Base-by-base conservation (phyloP, 2,329 filamentous ascomycete species). In the Botryotinia globosa region DNA sequence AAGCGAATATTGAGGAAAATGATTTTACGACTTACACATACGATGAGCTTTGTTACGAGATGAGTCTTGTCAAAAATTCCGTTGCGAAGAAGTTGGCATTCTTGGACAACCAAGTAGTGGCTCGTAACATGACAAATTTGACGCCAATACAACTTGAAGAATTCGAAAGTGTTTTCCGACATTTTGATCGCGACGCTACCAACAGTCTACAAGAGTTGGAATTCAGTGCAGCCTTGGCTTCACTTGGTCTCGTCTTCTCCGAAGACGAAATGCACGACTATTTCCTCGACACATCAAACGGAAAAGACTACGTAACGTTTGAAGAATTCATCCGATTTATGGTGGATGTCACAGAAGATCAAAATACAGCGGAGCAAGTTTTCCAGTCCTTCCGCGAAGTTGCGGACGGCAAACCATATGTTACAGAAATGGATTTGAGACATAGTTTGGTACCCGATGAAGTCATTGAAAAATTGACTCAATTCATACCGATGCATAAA, bases 1-100 rank as follows among this genome's bases (percentile, higher is more conserved):
- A 98, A 84, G 96, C 96, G 75, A 98, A 99, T 81, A 98, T 99
- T 76, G 96, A 99, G 82, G 96, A 99, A 80, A 99, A 99, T 82
- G 96, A 99, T 84, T 98, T 96, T 82, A 99, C 96, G n/a, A 98
- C 95, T 14, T 98, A 98, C 83, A 97, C 95, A 16, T 96, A 98
- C 81, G 96, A 99, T 80, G 96, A 99, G 83, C 87, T 99, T 59
- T 90, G 90, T 74, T 99, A 99, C 83, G 96, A 99, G 83, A 87
- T 98, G 73, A 91, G 93, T 25, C 87, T 99, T 44, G 96, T 98
- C 73, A 94, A 94, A 81, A 91, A 92, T 44, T 96, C 93, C 18
- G 95, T 98, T 42, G 92, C 94, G 76, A 99, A 98, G 86, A 99
- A 99, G 83, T 88, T 98, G 72, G 91, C 92, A 61, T 99, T 99